Base-by-base conservation (phyloP, 768 basidiomycete species). In the Leucocoprinus birnbaumii region DNA sequence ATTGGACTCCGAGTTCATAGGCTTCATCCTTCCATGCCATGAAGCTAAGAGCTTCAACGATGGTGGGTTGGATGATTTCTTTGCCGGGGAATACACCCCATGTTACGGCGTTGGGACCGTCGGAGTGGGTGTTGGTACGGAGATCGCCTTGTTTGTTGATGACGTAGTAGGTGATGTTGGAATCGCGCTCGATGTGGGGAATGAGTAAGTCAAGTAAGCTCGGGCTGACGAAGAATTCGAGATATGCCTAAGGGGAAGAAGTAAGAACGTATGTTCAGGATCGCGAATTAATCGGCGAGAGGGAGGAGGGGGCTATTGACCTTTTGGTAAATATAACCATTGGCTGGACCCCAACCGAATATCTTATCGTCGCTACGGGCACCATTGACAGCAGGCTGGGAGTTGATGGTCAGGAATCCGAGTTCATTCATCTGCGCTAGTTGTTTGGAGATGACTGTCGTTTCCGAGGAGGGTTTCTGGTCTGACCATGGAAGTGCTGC, bases 1-100 rank as follows among this genome's bases (percentile, higher is more conserved):
- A 98, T 71, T 95, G 92, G 42, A 80, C 74, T 4, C 94, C 95
- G 22, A 97, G 83, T 66, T 95, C 93, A 61, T 84, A 98, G 8
- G 95, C 95, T 68, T 98, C 95, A 63, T 98, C 95, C 89, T 96
- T 96, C 94, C 94, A 97, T 14, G 94, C 94, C 90, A 96, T 95
- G 78, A 97, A 97, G 66, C 93, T 95, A 63, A 96, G 89, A 2
- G 94, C 92, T 68, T 98, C 95, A 19, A 98, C 95, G 58, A 97
- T 93, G 18, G 95, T 98, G 19, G 95, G 95, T 66, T 96, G 94
- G 45, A 96, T 74, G 62, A 97, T 91, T 75, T 97, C 95, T 70
- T 98, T 98, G 53, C 92, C 91, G 3, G 95, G 93, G 80, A 96
- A 98, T 8, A 97, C 92, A 59, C 95, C 95, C 95, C 95, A 98